A percentile compares a stretch with the other conserved stretches of the same genome.
phyloP scores from a whole-genome alignment of 768 basidiomycete genomes.

The Amanita molliuscula region DNA sequence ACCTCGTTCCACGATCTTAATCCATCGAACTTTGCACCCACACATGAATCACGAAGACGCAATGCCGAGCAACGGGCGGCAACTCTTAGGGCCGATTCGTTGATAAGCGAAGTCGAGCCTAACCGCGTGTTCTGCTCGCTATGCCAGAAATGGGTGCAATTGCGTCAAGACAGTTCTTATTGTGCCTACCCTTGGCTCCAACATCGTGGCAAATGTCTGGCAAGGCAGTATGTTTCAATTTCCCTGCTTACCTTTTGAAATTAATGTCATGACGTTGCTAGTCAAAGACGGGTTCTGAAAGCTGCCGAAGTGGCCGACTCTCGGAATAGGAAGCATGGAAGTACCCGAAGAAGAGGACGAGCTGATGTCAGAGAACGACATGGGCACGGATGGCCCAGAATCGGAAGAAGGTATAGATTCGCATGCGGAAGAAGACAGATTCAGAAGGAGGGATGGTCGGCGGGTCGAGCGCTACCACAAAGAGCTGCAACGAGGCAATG shows the following conservation, averaged over 20 bases:
- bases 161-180: conserved; percentile 67
- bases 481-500: conserved; percentile 7
- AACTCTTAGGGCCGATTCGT: conserved; percentile 51
- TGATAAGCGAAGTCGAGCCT: conserved; percentile 63
- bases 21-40: conserved; percentile 44
- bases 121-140: conserved; percentile 65
- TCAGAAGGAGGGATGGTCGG: conserved; percentile 11
- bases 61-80: conserved; percentile 77
- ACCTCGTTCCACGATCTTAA: conserved; percentile 44
- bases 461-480: conserved; percentile 10
- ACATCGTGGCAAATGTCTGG: conserved; percentile 66
- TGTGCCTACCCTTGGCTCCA: conserved; percentile 79
- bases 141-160: conserved; percentile 77
- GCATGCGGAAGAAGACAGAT: conserved; percentile 14
- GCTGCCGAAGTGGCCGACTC: conserved; percentile 40
- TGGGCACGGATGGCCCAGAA: conserved; percentile 9
- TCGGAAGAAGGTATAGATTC: conserved; percentile 20
- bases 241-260: neutral
- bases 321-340: conserved; percentile 17
- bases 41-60: conserved; percentile 57
- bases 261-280: conserved; percentile 14
- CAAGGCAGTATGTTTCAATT: conserved; percentile 44
- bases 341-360: conserved; percentile 17
- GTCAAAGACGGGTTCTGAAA: conserved; percentile 48
- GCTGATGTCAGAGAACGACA: conserved; percentile 16